A percentile compares a stretch with the other conserved stretches of the same genome.
These are phyloP conservation scores for Pichia sporocuriosa DNA, from an alignment of 805 yeast species.

Conservation along the genomic window DNA sequence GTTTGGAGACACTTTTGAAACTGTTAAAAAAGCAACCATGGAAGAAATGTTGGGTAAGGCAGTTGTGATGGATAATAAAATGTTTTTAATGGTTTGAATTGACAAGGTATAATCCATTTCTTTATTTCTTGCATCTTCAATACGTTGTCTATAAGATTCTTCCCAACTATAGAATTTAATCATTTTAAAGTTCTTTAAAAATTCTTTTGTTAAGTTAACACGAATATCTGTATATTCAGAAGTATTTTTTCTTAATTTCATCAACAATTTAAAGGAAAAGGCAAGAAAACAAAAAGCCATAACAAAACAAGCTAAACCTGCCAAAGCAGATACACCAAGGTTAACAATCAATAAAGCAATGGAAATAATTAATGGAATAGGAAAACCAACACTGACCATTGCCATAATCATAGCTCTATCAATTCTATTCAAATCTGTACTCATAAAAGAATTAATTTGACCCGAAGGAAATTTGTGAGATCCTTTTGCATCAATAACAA, in stretches of 20 bases:
- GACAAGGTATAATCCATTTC: slow-evolving; percentile 56
- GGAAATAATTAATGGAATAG: slow-evolving; percentile 53
- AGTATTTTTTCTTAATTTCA: slow-evolving; percentile 47
- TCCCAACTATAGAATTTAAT: slow-evolving; percentile 93
- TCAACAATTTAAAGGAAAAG: slow-evolving; percentile 41
- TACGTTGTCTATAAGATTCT: slow-evolving; percentile 54
- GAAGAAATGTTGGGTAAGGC: slow-evolving; percentile 62
- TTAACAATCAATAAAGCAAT: slow-evolving; percentile 59
- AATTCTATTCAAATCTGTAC: slow-evolving; percentile 73
- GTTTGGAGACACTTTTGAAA: slow-evolving; percentile 30
- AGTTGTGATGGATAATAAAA: slow-evolving; percentile 51
- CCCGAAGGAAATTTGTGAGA: slow-evolving; percentile 61
- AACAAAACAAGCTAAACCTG: slow-evolving; percentile 55
- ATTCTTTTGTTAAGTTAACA: slow-evolving; percentile 70
- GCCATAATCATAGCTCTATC: slow-evolving; percentile 67
- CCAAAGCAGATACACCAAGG: slow-evolving; percentile 66
- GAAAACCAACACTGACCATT: slow-evolving; percentile 57
- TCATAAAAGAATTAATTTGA: slow-evolving; percentile 67
- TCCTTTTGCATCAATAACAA: slow-evolving; percentile 52
- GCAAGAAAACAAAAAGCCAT: slow-evolving; percentile 47
- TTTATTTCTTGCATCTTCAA: slow-evolving; percentile 46
- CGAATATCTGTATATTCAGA: slow-evolving; percentile 66
- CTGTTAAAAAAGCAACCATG: slow-evolving; percentile 44
- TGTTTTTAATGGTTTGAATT: slow-evolving; percentile 58
- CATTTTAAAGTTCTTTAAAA: slow-evolving; percentile 67